Base-by-base conservation (phyloP, 257 asterid species). In the Solanum chilense region DNA sequence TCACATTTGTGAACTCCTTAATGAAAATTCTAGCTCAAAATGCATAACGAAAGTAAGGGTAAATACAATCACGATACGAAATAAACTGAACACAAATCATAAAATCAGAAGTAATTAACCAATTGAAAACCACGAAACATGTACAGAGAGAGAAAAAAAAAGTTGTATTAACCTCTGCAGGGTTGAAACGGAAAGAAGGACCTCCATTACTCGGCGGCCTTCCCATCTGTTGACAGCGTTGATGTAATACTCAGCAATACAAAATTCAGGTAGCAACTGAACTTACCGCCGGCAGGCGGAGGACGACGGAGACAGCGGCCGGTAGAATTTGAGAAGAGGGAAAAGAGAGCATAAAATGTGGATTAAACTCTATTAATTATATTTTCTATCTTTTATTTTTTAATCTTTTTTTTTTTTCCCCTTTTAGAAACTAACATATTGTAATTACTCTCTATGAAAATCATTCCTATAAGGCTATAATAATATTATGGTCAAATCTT, bases 201-300 rank as follows among this genome's bases (percentile, higher is more conserved):
- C 94, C 98, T 85, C 99, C 99, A 83, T 95, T 94, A 91, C 95
- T 94, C 81, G 98, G 96, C 69, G 98, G 98, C 73, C 99, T 93
- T 76, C 98, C 99, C 99, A 96, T 96, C 68, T 87, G 89, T 27
- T 58, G 85, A 27, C 85, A 85, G 29, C 83, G 82, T 25, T 86
- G 52, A 85, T 85, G 25, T 25, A 62, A 23, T 6, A 75, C 82
- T 23, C 3, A 75, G 7, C 83, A 76, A n/a, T 41, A 39, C 20
- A 74, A 74, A 75, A 39, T 4, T 75, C 82, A 39, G 56, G 29
- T 12, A 75, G 56, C 56, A 75, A 41, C 31, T 23, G 20, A 75
- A 2, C 56, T 27, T 41, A 6, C 82, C 35, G 56, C 56, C 56
- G 56, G 56, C 12, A 9, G 20, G 58, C 20, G 23, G 58, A 75